Percentiles rank a stretch among this genome's conserved stretches.
phyloP scores from a whole-genome alignment of 164 flowering plant genomes.

The Dillenia suffruticosa region DNA sequence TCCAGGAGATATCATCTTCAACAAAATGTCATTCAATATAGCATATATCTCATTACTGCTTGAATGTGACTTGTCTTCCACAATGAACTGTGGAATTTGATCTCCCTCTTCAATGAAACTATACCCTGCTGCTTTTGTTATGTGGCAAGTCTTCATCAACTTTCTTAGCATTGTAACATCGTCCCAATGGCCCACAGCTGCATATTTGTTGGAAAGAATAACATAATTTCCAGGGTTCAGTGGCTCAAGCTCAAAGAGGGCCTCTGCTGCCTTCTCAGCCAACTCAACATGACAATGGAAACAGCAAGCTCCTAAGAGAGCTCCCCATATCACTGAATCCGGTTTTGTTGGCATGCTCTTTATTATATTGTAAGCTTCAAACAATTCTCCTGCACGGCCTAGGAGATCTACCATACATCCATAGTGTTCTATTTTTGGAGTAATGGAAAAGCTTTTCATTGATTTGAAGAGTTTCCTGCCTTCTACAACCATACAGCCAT shows the following conservation, averaged over 20 bases:
- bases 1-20: conserved; percentile 31
- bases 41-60: conserved; percentile 44
- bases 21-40: conserved; percentile 37
- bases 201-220: conserved; percentile 81
- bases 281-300: conserved; percentile 59
- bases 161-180: conserved; percentile 65
- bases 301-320: conserved; percentile 80
- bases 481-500: conserved; percentile 57
- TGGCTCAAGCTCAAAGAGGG: conserved; percentile 75
- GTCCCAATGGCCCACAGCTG: conserved; percentile 58
- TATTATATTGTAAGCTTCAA: conserved; percentile 60
- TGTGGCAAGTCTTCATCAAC: conserved; percentile 51
- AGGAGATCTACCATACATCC: conserved; percentile 87
- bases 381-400: conserved; percentile 66
- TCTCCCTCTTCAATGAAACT: conserved; percentile 71
- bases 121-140: conserved; percentile 69
- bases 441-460: conserved; percentile 40
- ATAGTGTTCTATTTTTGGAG: conserved; percentile 76
- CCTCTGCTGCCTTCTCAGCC: conserved; percentile 64
- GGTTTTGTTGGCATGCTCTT: conserved; percentile 73
- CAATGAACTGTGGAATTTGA: conserved; percentile 58
- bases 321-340: conserved; percentile 80
- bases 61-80: conserved; percentile 69
- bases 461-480: conserved; percentile 50
- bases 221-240: conserved; percentile 82